Conservation (phyloP, 495 filamentous ascomycete genomes). For the Rostrohypoxylon terebratum region DNA sequence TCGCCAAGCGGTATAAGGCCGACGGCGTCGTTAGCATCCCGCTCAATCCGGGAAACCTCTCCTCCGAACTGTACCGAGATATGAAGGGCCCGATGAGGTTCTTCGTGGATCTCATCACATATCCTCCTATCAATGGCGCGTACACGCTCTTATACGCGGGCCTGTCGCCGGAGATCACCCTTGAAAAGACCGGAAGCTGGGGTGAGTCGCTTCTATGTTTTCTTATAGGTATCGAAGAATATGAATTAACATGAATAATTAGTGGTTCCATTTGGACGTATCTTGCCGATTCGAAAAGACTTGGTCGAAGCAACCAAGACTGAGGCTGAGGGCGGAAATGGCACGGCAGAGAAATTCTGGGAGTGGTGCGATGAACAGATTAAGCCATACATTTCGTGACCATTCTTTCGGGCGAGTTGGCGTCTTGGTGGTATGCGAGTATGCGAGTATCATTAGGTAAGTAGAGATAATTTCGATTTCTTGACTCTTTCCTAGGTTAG, state of each 20-base stretch:
- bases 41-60: conserved; percentile 46
- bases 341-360: conserved; percentile 52
- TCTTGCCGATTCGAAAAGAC: conserved; percentile 47
- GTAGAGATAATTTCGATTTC: neutral
- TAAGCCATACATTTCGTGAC: conserved; percentile 24
- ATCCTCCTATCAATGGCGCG: conserved; percentile 54
- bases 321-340: conserved; percentile 51
- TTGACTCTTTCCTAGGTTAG: neutral
- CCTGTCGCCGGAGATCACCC: conserved; percentile 54
- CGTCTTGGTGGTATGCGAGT: neutral
- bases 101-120: conserved; percentile 40
- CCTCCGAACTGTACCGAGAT: conserved; percentile 39
- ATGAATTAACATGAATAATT: neutral
- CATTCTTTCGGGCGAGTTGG: neutral
- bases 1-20: conserved; percentile 30
- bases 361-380: conserved; percentile 58
- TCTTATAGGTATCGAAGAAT: neutral
- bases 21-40: conserved; percentile 45
- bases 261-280: conserved; percentile 53
- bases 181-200: conserved; percentile 46
- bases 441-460: no score
- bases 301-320: conserved; percentile 45
- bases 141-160: conserved; percentile 60
- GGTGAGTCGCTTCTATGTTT: conserved; percentile 30
- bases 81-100: conserved; percentile 22